Evolutionary conservation across 805 yeast genomes (phyloP).

Genomic region (Teunomyces stri): DNA sequence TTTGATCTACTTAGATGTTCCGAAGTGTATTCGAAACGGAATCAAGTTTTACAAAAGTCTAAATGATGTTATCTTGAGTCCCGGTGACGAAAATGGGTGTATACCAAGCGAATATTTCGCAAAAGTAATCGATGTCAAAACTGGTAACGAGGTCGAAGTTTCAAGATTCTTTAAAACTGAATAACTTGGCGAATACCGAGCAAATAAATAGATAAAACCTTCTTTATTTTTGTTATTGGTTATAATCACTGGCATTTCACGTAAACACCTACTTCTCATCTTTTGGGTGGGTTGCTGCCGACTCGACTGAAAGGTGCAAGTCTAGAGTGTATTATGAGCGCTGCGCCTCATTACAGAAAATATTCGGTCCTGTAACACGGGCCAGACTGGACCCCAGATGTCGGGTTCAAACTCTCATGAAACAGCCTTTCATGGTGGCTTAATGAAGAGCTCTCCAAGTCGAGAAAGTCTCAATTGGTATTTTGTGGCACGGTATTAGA

Average conservation of each 20-base stretch:
- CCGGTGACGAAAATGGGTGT: conserved; percentile 57
- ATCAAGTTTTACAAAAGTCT: conserved; percentile 58
- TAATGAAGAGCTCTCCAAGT: not conserved
- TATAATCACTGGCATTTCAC: not conserved
- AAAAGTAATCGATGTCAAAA: conserved; percentile 18
- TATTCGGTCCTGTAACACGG: not conserved
- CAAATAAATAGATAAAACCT: not conserved
- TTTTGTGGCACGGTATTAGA: too few species aligned
- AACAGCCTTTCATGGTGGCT: not conserved
- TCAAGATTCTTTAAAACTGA: not conserved
- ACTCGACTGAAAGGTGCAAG: not conserved
- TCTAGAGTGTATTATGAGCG: not conserved
- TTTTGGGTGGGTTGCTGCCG: not conserved
- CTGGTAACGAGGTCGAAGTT: conserved; percentile 1
- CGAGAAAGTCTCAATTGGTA: not conserved
- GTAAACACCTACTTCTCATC: not conserved
- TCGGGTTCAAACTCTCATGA: not conserved
- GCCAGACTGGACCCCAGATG: not conserved
- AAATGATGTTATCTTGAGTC: conserved; percentile 72
- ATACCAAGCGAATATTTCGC: conserved; percentile 45
- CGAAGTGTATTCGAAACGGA: conserved; percentile 40
- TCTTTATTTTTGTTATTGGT: not conserved
- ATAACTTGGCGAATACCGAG: not conserved
- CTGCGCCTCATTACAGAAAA: not conserved
- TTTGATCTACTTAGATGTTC: conserved; percentile 60